phyloP scores from a whole-genome alignment of 148 eudicot genomes.

The Rhododendron molle region DNA sequence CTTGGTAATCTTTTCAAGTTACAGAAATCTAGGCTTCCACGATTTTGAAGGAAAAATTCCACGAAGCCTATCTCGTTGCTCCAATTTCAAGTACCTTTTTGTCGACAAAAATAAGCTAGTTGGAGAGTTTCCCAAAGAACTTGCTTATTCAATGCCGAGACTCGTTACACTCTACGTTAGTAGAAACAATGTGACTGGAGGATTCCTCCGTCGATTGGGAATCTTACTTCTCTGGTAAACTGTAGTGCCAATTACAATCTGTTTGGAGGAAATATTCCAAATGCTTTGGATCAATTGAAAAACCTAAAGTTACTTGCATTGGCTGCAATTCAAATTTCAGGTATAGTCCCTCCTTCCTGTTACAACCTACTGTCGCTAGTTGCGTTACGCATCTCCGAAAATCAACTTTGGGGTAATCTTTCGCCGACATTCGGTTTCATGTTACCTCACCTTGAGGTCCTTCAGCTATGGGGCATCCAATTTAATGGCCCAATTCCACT shows the following conservation, averaged over 20 bases:
- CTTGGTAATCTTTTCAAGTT: not conserved
- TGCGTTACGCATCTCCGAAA: no score
- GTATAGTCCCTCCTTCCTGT: not conserved
- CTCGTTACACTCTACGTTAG: accelerated
- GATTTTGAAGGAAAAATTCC: not conserved
- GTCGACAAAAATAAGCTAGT: not conserved
- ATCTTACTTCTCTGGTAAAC: not conserved
- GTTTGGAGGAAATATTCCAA: not conserved
- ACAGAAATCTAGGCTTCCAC: not conserved
- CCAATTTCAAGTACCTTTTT: not conserved
- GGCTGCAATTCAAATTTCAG: not conserved
- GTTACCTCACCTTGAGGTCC: not conserved
- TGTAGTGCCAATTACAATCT: not conserved
- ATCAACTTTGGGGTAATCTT: not conserved
- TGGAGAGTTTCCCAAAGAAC: not conserved
- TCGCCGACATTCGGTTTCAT: not conserved
- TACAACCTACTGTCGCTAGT: not conserved
- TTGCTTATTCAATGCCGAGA: not conserved
- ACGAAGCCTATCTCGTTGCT: not conserved
- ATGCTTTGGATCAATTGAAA: not conserved
- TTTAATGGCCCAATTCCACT: slow-evolving; percentile 13
- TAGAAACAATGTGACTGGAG: not conserved
- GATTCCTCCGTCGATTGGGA: not conserved
- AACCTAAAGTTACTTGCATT: accelerated
- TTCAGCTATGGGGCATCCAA: not conserved